Conservation (phyloP, 768 basidiomycete genomes). For the Suillus weaverae region DNA sequence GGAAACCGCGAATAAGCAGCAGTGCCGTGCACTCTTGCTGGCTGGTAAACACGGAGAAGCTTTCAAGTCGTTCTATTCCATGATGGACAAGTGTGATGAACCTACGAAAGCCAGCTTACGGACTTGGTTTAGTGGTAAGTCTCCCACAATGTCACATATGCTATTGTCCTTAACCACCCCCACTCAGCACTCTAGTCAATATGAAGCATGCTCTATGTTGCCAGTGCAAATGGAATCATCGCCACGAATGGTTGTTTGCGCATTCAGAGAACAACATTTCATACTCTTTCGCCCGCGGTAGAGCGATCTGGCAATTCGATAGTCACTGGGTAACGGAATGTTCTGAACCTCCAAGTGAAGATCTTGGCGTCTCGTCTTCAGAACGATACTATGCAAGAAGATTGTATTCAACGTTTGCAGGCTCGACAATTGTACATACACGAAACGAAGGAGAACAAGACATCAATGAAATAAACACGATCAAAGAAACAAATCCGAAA, state of each 20-base stretch:
- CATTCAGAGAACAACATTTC: neutral
- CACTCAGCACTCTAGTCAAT: neutral
- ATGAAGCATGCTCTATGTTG: neutral
- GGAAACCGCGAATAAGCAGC: neutral
- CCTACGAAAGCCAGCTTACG: neutral
- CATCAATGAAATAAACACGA: too few relatives aligned
- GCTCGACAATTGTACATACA: too few relatives aligned
- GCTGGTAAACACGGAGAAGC: neutral
- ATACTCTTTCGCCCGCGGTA: neutral
- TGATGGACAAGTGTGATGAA: neutral
- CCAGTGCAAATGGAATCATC: neutral
- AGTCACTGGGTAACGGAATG: neutral
- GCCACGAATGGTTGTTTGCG: neutral
- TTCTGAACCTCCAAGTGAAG: too few relatives aligned
- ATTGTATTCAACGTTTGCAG: too few relatives aligned
- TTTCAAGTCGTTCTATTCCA: neutral
- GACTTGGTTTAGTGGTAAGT: neutral
- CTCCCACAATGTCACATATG: neutral
- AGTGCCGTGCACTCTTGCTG: neutral
- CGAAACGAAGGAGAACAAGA: too few relatives aligned
- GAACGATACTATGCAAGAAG: too few relatives aligned
- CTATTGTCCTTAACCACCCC: neutral
- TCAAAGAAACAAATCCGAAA: too few relatives aligned
- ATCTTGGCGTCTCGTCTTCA: too few relatives aligned
- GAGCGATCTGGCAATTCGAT: neutral